phyloP scores from a whole-genome alignment of 495 filamentous ascomycete genomes.

The Amorphotheca resinae region DNA sequence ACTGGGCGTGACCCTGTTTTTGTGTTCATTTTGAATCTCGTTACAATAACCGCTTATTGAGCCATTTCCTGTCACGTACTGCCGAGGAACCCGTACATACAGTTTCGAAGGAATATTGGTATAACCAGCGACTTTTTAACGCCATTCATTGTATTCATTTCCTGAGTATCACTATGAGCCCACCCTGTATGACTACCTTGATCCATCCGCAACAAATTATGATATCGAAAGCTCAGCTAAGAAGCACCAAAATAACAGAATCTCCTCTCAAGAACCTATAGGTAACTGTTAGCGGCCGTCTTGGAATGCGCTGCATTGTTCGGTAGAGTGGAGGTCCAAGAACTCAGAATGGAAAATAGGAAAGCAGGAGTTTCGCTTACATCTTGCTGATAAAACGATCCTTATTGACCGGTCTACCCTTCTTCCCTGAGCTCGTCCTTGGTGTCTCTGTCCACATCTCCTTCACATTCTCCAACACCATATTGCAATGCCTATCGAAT shows the following conservation, averaged over 20 bases:
- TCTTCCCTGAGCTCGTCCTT: constrained; percentile 58
- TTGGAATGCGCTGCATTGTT: neutral
- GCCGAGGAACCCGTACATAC: too few relatives aligned
- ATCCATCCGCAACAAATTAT: constrained; percentile 6
- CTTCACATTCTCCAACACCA: constrained; percentile 96
- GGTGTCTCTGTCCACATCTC: constrained; percentile 99
- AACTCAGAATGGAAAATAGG: neutral
- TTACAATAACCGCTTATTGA: too few relatives aligned
- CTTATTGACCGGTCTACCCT: constrained; percentile 89
- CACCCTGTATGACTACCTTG: constrained; percentile 12
- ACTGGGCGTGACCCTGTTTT: too few relatives aligned
- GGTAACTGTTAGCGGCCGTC: constrained; percentile 3
- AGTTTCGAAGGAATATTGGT: too few relatives aligned
- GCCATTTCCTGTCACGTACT: too few relatives aligned
- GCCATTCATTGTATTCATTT: constrained; percentile 10
- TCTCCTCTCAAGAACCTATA: constrained; percentile 85
- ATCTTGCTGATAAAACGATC: constrained; percentile 98
- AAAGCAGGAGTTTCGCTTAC: constrained; percentile 34
- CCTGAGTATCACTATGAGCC: constrained; percentile 15
- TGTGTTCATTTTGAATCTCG: too few relatives aligned
- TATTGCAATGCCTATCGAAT: constrained; percentile 92
- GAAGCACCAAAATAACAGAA: constrained; percentile 82
- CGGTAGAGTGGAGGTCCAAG: neutral
- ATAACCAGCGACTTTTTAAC: neutral
- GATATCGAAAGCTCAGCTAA: constrained; percentile 43